phyloP scores from a whole-genome alignment of 2,329 filamentous ascomycete genomes.

The Penicillium oxalicum region DNA sequence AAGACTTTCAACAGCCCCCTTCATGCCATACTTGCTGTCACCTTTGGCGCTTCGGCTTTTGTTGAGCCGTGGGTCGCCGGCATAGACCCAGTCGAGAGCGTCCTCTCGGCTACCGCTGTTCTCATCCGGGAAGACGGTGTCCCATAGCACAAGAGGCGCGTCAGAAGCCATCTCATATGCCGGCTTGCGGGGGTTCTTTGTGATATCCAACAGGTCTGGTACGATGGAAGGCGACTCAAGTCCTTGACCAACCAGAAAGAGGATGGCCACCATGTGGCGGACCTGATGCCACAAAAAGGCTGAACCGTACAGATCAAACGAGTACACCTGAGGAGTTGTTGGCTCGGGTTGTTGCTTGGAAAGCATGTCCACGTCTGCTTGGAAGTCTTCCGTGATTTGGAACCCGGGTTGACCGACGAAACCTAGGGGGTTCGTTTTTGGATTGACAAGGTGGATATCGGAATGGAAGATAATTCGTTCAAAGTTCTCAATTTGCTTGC shows the following conservation, averaged over 20 bases:
- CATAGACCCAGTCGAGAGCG: slow-evolving; percentile 69
- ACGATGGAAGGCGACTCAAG: slow-evolving; percentile 72
- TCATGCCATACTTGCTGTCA: slow-evolving; percentile 57
- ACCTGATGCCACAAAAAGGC: slow-evolving; percentile 99
- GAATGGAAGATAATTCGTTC: slow-evolving; percentile 71
- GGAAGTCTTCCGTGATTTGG: slow-evolving; percentile 26
- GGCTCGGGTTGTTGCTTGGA: slow-evolving; percentile 27
- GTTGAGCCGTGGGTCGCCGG: slow-evolving; percentile 56
- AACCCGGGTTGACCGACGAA: slow-evolving; percentile 50
- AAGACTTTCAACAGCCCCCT: slow-evolving; percentile 64
- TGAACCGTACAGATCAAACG: slow-evolving; percentile 80
- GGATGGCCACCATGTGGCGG: slow-evolving; percentile 80
- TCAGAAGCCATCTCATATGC: slow-evolving; percentile 88
- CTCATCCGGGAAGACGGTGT: slow-evolving; percentile 74
- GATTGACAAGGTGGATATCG: slow-evolving; percentile 64
- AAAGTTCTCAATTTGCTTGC: slow-evolving; percentile 84
- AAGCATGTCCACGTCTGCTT: slow-evolving; percentile 11
- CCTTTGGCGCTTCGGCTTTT: slow-evolving; percentile 40
- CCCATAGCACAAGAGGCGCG: slow-evolving; percentile 86
- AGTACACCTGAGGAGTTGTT: slow-evolving; percentile 62
- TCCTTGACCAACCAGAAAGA: slow-evolving; percentile 90
- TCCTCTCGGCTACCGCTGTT: slow-evolving; percentile 49
- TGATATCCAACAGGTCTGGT: slow-evolving; percentile 66
- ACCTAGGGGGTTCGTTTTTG: slow-evolving; percentile 48
- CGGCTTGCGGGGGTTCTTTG: slow-evolving; percentile 67